Base-by-base conservation (phyloP, 2,329 filamentous ascomycete species). In the Fusarium tanahbumbuense region DNA sequence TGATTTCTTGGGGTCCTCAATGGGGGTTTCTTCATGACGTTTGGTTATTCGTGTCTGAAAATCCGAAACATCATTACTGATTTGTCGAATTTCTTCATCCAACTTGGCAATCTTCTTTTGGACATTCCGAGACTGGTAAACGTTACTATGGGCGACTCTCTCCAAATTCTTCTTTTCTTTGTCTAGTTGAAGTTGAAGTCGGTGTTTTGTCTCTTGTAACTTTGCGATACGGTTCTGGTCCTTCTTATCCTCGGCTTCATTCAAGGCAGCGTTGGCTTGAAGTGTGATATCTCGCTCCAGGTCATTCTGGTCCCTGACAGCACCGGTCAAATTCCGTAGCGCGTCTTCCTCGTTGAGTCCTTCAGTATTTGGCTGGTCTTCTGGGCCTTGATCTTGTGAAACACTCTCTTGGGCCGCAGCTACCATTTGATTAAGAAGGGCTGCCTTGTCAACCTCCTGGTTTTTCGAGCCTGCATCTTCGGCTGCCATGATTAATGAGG, bases 281-380 rank as follows among this genome's bases (percentile, higher is more conserved):
- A 85, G 78, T 2, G 87, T 87, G 68, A 98, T 97, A 76, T 97
- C 94, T 67, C 93, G 88, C 79, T 98, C 95, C 22, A 98, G 83
- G 63, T 98, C 94, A 81, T 94, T 91, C 78, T 98, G 95, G 75
- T 97, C 90, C 60, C 93, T 89, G 23, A 96, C 89, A 61, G 90
- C 86, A 54, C 89, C 87, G 7, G 91, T 89, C 42, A 94, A 81
- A 45, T 86, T 86, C 60, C 85, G 83, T 28, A 94, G 81, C 22
- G 87, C 86, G 54, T 85, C 84, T 44, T 86, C 86, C 75, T 92
- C 90, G 67, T 89, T 87, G 61, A 86, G 77, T 8, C 70, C 76
- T 15, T 74, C 73, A 10, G 70, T 76, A 50, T 58, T 48, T 25
- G 61, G 46, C 16, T 50, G 48, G 55, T 62, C 46, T 37, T 60